Base-by-base conservation (phyloP, 1,284 basidiomycete species). In the Sporisorium graminicola region DNA sequence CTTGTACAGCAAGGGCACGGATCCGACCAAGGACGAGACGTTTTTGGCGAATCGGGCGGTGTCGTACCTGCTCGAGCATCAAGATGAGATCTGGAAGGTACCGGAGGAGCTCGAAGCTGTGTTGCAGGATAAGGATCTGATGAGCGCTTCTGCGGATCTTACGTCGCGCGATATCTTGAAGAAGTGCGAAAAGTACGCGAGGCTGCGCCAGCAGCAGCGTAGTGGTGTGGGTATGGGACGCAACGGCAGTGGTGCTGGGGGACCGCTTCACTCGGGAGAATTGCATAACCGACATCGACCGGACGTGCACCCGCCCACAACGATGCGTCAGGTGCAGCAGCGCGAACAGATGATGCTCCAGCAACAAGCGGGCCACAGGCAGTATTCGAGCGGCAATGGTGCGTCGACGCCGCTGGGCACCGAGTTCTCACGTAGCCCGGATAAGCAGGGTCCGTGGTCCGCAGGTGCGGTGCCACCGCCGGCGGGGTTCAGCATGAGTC, bases 1-100 rank as follows among this genome's bases (percentile, higher is more conserved):
- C 77, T 90, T 99, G 77, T 91, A 90, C 80, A 92, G 94, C 35
- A 91, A 94, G 73, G 92, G 92, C 40, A 90, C 91, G 69, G 94
- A 98, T 84, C 92, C 94, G 3, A 91, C 93, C 50, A 91, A 92
- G 69, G 94, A 98, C 86, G 96, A 98, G 86, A 95, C 93, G 75
- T 96, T 98, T 82, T 91, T 93, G 60, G 93, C 93, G 26, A 95
- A 65, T 92, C 93, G 56, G 89, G 81, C 83, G 3, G 79, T 85
- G 22, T 56, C 59, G 12, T 65, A 91, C 50, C 87, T 98, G 56
- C 88, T 99, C 64, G 94, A 98, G 87, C 90, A 92, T 79, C 96
- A 99, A 87, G 96, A 99, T 87, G 92, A 95, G 84, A 94, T 94
- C 85, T 85, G 84, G 84, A 75, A 72, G 43, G 77, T 85, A 35